Base-by-base conservation (phyloP, 1,284 basidiomycete genomes). In the Naganishia albida region DNA sequence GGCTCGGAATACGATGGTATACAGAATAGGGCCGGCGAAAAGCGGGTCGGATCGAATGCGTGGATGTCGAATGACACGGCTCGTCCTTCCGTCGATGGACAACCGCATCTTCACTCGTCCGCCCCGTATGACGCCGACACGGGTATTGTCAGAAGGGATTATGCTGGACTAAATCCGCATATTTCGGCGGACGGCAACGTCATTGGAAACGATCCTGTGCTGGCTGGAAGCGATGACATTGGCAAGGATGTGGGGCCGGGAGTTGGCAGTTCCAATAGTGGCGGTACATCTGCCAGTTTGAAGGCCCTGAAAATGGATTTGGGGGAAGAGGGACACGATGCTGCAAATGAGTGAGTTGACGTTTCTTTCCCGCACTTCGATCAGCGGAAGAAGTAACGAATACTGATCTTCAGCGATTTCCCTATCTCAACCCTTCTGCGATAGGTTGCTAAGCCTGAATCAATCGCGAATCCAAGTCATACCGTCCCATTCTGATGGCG, bases 401-500 rank as follows among this genome's bases (percentile, higher is more conserved):
- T 13, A 43, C 16, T 43, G 42, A 18, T 43, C n/a, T 20, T 15
- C 42, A 3, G 42, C n/a, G 6, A 20, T 43, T 48, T 6, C n/a
- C 46, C 15, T 16, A 12, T 28, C 2, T 15, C 6, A 26, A 16
- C 3, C 16, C 25, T 28, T 28, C n/a, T 8, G 40, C 54, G 7
- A 53, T 23, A 60, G 57, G 38, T 39, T 60, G 57, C 43, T 60
- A 23, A 60, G 57, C 34, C 57, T 60, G 3, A 60, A 60, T 49
- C 57, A 60, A 50, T 60, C 57, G 7, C 57, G 57, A 12, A 60
- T 60, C 13, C 57, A 60, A 40, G 57, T 60, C 20, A 60, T 60
- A n/a, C 57, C 57, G 13, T 26, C 44, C 13, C 44, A 60, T 40
- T 38, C 57, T 6, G 46, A 50, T n/a, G 20, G 26, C 13, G 25